Conservation (phyloP, 345 rosid genomes). For the Eucalyptus tenuipes region DNA sequence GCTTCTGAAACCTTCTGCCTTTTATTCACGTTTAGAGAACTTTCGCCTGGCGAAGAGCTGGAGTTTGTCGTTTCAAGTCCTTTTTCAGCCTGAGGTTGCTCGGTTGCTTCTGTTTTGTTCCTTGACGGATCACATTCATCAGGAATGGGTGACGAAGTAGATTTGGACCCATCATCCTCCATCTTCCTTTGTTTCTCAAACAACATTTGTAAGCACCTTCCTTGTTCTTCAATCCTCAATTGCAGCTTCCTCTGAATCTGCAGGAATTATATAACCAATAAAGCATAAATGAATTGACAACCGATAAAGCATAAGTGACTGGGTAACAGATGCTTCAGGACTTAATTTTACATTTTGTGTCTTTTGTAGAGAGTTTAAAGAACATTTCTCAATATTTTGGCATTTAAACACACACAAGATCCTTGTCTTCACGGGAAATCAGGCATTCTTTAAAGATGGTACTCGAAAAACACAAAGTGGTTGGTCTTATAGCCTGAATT, state of each 20-base stretch:
- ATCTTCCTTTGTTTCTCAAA: conserved; percentile 56
- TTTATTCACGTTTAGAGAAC: not conserved
- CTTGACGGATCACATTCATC: not conserved
- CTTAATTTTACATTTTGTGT: not conserved
- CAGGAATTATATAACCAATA: not conserved
- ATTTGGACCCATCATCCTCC: conserved; percentile 4
- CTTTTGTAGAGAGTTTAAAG: not conserved
- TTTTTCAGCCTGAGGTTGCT: not conserved
- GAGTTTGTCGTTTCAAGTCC: not conserved
- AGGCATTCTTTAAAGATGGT: not conserved
- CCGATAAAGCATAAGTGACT: not conserved
- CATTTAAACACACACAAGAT: not conserved
- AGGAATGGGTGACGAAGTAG: not conserved
- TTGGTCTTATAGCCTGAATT: not conserved
- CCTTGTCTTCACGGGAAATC: not conserved
- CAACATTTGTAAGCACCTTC: conserved; percentile 38
- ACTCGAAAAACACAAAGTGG: not conserved
- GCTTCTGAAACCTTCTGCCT: not conserved
- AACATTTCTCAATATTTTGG: not conserved
- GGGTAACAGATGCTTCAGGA: not conserved
- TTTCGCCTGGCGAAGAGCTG: not conserved
- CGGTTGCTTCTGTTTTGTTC: not conserved
- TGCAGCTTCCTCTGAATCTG: conserved; percentile 67
- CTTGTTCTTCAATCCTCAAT: conserved; percentile 36
- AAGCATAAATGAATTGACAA: not conserved